phyloP scores from a whole-genome alignment of 2,329 filamentous ascomycete species.

The Ploettnerulaceae sp. region DNA sequence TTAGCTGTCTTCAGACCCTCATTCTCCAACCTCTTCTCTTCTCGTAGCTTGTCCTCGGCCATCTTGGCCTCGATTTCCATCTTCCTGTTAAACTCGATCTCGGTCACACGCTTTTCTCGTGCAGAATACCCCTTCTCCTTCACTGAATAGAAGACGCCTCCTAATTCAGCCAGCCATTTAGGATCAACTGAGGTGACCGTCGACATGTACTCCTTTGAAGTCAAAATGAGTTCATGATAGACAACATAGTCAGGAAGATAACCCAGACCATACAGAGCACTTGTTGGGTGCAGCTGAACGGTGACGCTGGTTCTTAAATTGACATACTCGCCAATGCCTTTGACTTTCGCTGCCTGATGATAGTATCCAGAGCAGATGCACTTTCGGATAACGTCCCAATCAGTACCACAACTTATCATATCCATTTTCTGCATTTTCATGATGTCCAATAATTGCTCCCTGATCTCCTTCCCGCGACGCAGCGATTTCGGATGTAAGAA shows the following conservation, averaged over 20 bases:
- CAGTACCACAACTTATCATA: slow-evolving; percentile 83
- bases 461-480: slow-evolving; percentile 85
- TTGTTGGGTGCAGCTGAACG: slow-evolving; percentile 91
- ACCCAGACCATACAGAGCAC: slow-evolving; percentile 84
- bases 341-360: slow-evolving; percentile 92
- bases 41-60: slow-evolving; percentile 72
- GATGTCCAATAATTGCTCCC: slow-evolving; percentile 89
- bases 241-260: slow-evolving; percentile 96
- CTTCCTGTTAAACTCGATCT: slow-evolving; percentile 86
- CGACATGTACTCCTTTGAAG: slow-evolving; percentile 96
- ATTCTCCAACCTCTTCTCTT: slow-evolving; percentile 51
- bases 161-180: slow-evolving; percentile 93
- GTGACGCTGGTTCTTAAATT: slow-evolving; percentile 93
- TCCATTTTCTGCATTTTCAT: slow-evolving; percentile 91
- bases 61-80: slow-evolving; percentile 93
- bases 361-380: slow-evolving; percentile 98
- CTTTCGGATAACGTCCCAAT: slow-evolving; percentile 93
- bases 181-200: slow-evolving; percentile 95
- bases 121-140: slow-evolving; percentile 96
- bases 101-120: slow-evolving; percentile 78
- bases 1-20: slow-evolving; percentile 45
- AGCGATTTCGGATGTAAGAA: slow-evolving; percentile 95
- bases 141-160: slow-evolving; percentile 94
- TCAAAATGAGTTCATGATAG: slow-evolving; percentile 96
- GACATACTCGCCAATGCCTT: slow-evolving; percentile 95